Conservation (phyloP, 169 alveolate species). For the Babesia microti region DNA sequence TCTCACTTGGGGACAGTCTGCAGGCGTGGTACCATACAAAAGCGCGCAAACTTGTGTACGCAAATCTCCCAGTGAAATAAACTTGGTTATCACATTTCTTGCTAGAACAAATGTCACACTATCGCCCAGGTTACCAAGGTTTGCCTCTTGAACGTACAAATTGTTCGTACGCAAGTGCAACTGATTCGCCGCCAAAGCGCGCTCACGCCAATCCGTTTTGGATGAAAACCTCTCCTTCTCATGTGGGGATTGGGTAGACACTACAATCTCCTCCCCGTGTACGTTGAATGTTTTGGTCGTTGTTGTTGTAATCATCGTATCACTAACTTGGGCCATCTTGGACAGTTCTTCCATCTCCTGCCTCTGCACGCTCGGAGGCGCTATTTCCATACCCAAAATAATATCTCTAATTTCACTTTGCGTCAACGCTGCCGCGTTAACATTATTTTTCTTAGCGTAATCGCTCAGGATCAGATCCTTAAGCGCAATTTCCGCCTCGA, state of each 20-base stretch:
- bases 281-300: conserved; percentile 92
- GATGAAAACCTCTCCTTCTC: conserved; percentile 93
- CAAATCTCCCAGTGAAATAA: conserved; percentile 93
- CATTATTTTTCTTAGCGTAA: conserved; percentile 97
- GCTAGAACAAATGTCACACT: conserved; percentile 90
- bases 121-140: conserved; percentile 46
- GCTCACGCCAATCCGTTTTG: conserved; percentile 98
- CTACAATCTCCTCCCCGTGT: conserved; percentile 93
- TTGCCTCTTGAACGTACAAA: conserved; percentile 75
- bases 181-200: conserved; percentile 95
- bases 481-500: conserved; percentile 95
- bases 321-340: conserved; percentile 48
- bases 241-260: conserved; percentile 94
- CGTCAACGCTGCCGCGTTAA: conserved; percentile 95
- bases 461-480: conserved; percentile 96
- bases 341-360: conserved; percentile 87
- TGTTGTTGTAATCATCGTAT: conserved; percentile 65
- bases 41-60: conserved; percentile 96
- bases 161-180: conserved; percentile 91
- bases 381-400: conserved; percentile 98
- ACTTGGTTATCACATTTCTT: conserved; percentile 89
- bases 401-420: conserved; percentile 99
- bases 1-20: conserved; percentile 62
- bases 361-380: conserved; percentile 92
- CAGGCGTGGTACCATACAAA: conserved; percentile 77